Evolutionary conservation across 176 grass and related monocot species (phyloP).

Genomic region (Canna indica): DNA sequence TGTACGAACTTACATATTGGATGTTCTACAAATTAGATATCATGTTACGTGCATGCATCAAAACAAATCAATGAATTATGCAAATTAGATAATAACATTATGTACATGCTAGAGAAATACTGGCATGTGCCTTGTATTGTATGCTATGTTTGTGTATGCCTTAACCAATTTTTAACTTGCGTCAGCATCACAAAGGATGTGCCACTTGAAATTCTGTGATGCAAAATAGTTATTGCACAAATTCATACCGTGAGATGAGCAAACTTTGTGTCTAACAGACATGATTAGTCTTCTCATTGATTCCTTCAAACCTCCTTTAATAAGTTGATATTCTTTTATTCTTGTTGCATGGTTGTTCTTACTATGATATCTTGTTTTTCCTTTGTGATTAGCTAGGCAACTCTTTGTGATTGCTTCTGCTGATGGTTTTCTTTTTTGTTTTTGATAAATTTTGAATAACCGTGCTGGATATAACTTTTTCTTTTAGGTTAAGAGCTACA

Average conservation of each 20-base stretch:
- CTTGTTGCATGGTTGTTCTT: not conserved
- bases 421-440: not conserved
- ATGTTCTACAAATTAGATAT: not conserved
- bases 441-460: too few species aligned
- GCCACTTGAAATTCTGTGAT: not conserved
- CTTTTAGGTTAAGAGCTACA: constrained; percentile 44
- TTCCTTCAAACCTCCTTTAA: not conserved
- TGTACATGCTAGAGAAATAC: not conserved
- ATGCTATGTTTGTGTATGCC: not conserved
- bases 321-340: not conserved
- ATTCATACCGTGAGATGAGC: not conserved
- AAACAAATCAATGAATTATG: too few species aligned
- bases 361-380: not conserved
- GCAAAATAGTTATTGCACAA: not conserved
- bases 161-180: not conserved
- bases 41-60: not conserved
- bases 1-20: not conserved
- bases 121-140: not conserved
- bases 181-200: not conserved
- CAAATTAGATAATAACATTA: not conserved
- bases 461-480: not conserved
- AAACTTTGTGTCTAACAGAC: not conserved
- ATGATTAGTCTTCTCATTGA: not conserved
- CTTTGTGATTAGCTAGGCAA: not conserved
- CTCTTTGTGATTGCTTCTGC: not conserved